phyloP scores from a whole-genome alignment of 768 basidiomycete genomes.

The Piloderma croceum region DNA sequence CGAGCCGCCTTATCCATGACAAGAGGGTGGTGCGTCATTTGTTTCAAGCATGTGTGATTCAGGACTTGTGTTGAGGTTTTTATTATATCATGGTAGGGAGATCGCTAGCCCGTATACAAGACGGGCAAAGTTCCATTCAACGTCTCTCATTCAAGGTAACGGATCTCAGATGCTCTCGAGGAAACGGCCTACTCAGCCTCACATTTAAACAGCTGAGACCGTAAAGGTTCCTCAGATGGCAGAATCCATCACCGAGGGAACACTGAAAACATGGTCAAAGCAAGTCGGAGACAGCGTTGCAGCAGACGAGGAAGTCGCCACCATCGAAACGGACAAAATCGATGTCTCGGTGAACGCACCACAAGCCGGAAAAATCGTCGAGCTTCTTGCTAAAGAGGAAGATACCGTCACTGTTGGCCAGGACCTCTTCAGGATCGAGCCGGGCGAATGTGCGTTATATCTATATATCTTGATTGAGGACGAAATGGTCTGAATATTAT shows the following conservation, averaged over 20 bases:
- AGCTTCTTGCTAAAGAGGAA: constrained; percentile 85
- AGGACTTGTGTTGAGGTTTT: constrained; percentile 2
- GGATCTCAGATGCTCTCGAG: constrained; percentile 17
- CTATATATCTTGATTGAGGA: neutral
- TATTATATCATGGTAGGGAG: constrained; percentile 31
- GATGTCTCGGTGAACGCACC: constrained; percentile 97
- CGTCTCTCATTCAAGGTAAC: constrained; percentile 69
- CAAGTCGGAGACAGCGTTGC: constrained; percentile 87
- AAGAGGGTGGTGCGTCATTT: constrained; percentile 42
- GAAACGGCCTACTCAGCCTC: neutral
- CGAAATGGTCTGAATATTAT: constrained; percentile 8
- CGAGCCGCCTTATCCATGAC: constrained; percentile 33
- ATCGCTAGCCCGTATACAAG: constrained; percentile 40
- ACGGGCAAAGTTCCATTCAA: constrained; percentile 64
- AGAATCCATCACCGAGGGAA: constrained; percentile 97
- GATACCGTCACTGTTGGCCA: constrained; percentile 93
- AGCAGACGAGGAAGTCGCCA: constrained; percentile 93
- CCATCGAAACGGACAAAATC: constrained; percentile 99
- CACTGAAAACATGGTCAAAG: constrained; percentile 91
- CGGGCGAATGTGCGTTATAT: constrained; percentile 55
- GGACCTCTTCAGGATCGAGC: constrained; percentile 87
- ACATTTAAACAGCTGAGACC: constrained; percentile 57
- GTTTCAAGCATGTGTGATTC: neutral
- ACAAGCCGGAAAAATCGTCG: constrained; percentile 77
- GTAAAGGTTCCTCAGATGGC: constrained; percentile 97